Conservation (phyloP, 495 filamentous ascomycete species). For the Neurospora tetraspora region DNA sequence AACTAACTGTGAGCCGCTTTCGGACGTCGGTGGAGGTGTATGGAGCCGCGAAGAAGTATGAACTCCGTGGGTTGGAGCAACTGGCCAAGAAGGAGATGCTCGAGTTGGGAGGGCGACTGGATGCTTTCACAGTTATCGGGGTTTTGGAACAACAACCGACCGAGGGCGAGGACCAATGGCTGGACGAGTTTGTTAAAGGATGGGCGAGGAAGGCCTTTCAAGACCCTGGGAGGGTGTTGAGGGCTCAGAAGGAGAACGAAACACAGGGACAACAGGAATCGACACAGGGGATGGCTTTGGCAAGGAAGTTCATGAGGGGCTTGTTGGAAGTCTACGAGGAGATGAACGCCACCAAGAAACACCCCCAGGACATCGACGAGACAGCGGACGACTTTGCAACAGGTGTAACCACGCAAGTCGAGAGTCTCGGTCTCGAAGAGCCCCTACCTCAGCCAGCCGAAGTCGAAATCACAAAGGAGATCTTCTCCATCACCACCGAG, state of each 20-base stretch:
- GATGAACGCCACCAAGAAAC: background rate
- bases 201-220: background rate
- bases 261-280: background rate
- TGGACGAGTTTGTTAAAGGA: background rate
- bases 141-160: background rate
- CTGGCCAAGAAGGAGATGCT: constrained; percentile 7
- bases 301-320: background rate
- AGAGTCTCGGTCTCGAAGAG: background rate
- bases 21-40: constrained; percentile 9
- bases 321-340: background rate
- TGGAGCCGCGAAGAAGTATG: constrained; percentile 1
- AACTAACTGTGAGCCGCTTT: background rate
- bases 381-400: background rate
- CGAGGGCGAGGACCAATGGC: background rate
- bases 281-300: background rate
- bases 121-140: background rate
- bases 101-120: background rate
- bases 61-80: constrained; percentile 8
- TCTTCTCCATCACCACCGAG: background rate
- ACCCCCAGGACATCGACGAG: background rate
- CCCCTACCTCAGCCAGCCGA: background rate
- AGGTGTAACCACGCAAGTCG: background rate
- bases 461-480: background rate
- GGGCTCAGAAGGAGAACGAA: background rate
- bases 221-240: background rate